Evolutionary conservation across 129 eudicot genomes (phyloP), one percentile per base, ranked within the genome.

Genomic region (Helianthus annuus): DNA sequence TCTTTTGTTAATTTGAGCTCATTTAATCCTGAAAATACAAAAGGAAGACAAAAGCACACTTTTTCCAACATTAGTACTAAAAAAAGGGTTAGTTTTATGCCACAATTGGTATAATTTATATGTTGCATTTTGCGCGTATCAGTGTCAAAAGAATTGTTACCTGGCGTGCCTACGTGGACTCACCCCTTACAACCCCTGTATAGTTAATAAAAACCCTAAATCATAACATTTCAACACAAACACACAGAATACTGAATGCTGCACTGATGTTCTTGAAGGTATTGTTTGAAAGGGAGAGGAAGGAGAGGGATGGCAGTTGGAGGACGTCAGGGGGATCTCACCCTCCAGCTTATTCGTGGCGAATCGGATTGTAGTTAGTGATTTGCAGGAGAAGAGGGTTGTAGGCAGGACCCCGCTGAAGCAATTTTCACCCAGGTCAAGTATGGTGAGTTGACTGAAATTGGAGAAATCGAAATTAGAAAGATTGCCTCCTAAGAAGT

Each of bases 271-370:
- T 59, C 4, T 5, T 29, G 42, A 59, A 32, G 65, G 44, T 2
- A 40, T 59, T 59, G 65, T 59, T 59, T 4, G 65, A 59, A 1
- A 59, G 65, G 1, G 65, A 59, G 65, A 59, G 65, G 65, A 59
- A 59, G 19, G 65, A 59, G 16, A 59, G 40, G 12, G 44, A 59
- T 1, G 65, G 65, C 16, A 59, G 42, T 2, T 32, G 9, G 13
- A 59, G 65, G 9, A 59, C 42, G 4, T 59, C 65, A 11, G 16
- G 8, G 5, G 13, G 65, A 59, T 29, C 5, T 59, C 42, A 40
- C 65, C 65, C 16, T 59, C 15, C 7, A 59, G 65, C 42, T 6
- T 59, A 12, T 59, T 59, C 1, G 65, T 59, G 44, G 65, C 65
- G 3, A 59, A 40, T 11, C 65, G 65, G 34, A 59, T 59, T 10